Evolutionary conservation across 352 stramenopile species (phyloP).

Genomic region (Globisporangium yorkense): DNA sequence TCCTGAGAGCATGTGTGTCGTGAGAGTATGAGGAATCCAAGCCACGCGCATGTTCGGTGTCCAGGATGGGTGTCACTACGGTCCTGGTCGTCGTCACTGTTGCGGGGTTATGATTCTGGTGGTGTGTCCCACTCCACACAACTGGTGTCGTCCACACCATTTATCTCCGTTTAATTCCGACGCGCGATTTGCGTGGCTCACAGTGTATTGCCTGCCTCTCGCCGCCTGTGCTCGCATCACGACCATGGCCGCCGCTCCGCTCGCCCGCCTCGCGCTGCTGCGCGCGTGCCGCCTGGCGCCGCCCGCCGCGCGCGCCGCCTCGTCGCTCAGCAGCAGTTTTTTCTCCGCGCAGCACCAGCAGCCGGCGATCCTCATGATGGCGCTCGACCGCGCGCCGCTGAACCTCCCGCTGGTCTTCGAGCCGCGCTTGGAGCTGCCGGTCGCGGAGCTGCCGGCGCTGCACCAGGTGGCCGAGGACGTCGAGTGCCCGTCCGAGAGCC

Average conservation of each 20-base stretch:
- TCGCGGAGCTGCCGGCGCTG: conserved; percentile 11
- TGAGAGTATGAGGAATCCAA: too few species aligned
- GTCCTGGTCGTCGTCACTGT: too few species aligned
- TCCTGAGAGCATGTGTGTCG: too few species aligned
- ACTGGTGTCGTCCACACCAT: too few species aligned
- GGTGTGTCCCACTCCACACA: too few species aligned
- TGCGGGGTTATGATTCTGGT: too few species aligned
- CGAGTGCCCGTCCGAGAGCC: conserved; percentile 12
- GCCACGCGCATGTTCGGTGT: too few species aligned
- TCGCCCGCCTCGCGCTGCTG: conserved; percentile 9
- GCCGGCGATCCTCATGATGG: conserved; percentile 14
- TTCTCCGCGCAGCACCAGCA: conserved; percentile 1
- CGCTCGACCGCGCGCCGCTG: conserved; percentile 4
- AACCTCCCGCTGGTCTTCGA: conserved; percentile 13
- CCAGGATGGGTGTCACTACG: too few species aligned
- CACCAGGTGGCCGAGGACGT: conserved; percentile 8
- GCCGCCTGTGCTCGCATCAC: not conserved
- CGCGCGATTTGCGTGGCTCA: too few species aligned
- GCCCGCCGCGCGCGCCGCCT: conserved; percentile 5
- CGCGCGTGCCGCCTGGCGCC: conserved; percentile 8
- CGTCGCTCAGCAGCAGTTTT: conserved; percentile 2
- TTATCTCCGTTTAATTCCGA: too few species aligned
- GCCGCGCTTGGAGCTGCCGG: conserved; percentile 9
- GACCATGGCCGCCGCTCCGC: conserved; percentile 8
- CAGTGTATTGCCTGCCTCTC: not conserved